Evolutionary conservation across 768 basidiomycete species (phyloP).

Genomic region (Leccinum pellstonianum): DNA sequence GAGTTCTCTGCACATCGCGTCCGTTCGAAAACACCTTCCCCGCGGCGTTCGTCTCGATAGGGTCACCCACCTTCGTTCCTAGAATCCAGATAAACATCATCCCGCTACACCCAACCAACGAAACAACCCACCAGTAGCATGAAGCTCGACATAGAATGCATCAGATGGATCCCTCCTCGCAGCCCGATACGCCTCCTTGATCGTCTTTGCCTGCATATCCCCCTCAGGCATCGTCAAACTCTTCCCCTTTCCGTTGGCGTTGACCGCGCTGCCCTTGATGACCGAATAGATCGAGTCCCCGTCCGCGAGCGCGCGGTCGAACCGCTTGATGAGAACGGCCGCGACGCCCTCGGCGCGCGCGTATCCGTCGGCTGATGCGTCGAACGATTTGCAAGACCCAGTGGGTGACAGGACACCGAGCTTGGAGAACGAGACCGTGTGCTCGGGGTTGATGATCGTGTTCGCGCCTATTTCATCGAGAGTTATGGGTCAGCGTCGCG

Average conservation of each 20-base stretch:
- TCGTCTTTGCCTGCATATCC: constrained; percentile 34
- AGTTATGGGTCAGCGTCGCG: not conserved
- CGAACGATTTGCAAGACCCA: constrained; percentile 33
- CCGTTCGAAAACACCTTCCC: constrained; percentile 35
- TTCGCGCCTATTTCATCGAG: constrained; percentile 23
- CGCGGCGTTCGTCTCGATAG: constrained; percentile 50
- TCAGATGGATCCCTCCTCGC: constrained; percentile 35
- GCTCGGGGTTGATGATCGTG: constrained; percentile 30
- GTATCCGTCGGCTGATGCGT: constrained; percentile 34
- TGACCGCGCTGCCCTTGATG: constrained; percentile 34
- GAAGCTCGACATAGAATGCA: constrained; percentile 49
- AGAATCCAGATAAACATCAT: not conserved
- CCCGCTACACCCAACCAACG: too few relatives aligned
- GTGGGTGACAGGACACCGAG: constrained; percentile 36
- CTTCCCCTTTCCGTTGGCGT: constrained; percentile 35
- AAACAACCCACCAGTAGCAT: constrained; percentile 42
- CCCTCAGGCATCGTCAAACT: constrained; percentile 37
- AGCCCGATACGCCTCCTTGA: constrained; percentile 31
- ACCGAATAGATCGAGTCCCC: constrained; percentile 33
- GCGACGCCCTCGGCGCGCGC: constrained; percentile 30
- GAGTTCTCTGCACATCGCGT: constrained; percentile 16
- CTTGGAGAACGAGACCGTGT: constrained; percentile 28
- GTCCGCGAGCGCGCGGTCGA: constrained; percentile 32
- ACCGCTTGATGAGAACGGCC: constrained; percentile 35
- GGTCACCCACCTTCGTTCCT: constrained; percentile 47